phyloP scores from a whole-genome alignment of 148 eudicot species.

The Chenopodium quinoa region DNA sequence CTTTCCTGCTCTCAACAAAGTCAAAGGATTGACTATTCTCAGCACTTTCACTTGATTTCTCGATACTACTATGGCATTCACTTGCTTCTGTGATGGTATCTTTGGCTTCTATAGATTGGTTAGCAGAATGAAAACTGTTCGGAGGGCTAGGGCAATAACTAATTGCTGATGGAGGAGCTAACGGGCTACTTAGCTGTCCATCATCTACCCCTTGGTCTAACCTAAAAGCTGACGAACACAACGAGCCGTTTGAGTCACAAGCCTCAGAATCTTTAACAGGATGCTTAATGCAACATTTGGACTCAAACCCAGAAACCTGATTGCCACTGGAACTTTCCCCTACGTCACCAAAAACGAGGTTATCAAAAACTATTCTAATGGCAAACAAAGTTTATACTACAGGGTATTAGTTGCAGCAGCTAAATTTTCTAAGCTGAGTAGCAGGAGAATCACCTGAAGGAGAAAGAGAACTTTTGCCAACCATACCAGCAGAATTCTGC shows the following conservation, averaged over 20 bases:
- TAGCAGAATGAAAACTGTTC: conserved; percentile 61
- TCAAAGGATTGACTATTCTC: conserved; percentile 51
- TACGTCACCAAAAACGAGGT: background rate
- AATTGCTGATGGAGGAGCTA: conserved; percentile 34
- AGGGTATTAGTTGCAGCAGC: conserved; percentile 5
- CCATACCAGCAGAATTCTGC: conserved; percentile 24
- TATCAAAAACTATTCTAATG: conserved; percentile 17
- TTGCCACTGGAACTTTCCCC: conserved; percentile 31
- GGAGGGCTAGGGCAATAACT: conserved; percentile 64
- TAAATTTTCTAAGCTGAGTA: conserved; percentile 31
- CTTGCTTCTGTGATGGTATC: conserved; percentile 71
- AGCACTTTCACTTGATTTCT: conserved; percentile 48
- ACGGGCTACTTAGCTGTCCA: conserved; percentile 23
- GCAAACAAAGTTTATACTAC: background rate
- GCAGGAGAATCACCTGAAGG: conserved; percentile 22
- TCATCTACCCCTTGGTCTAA: conserved; percentile 23
- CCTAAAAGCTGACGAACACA: conserved; percentile 21
- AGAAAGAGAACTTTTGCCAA: conserved; percentile 28
- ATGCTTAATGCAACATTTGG: conserved; percentile 31
- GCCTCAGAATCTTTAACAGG: conserved; percentile 38
- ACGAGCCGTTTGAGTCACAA: conserved; percentile 28
- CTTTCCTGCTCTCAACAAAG: conserved; percentile 60
- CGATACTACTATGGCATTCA: conserved; percentile 54
- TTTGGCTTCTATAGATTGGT: conserved; percentile 72
- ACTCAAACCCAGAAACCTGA: conserved; percentile 34